These are phyloP conservation scores for Arthrobotrys sphaeroides DNA, from an alignment of 2,329 filamentous ascomycete genomes.

Conservation along the genomic window DNA sequence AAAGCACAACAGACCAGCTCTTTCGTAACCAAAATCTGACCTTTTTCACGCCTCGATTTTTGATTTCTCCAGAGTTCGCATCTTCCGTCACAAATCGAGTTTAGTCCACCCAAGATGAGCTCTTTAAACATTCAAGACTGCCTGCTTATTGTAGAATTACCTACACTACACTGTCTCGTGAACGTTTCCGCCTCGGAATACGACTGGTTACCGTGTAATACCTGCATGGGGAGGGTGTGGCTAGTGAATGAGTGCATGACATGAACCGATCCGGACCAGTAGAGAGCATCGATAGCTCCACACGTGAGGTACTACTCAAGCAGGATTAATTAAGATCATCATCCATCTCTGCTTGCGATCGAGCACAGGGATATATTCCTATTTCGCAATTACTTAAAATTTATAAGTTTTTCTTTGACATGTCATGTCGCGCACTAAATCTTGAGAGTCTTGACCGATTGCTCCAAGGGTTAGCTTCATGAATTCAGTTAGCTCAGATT, in stretches of 20 bases:
- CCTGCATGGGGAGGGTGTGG: too few relatives aligned
- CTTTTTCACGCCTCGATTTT: too few relatives aligned
- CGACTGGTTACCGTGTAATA: not conserved
- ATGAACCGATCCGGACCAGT: not conserved
- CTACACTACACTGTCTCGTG: slow-evolving; percentile 45
- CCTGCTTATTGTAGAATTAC: slow-evolving; percentile 49
- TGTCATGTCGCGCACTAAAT: not conserved
- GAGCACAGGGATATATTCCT: not conserved
- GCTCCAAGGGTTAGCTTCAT: too few relatives aligned
- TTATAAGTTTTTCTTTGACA: too few relatives aligned
- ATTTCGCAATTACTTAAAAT: not conserved
- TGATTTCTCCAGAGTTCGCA: too few relatives aligned
- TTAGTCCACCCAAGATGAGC: not conserved
- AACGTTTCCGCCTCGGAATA: not conserved
- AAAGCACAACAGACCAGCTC: not conserved
- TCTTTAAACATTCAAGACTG: not conserved
- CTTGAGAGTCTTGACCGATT: too few relatives aligned
- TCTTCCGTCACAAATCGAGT: not conserved
- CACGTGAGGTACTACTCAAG: too few relatives aligned
- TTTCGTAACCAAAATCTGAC: too few relatives aligned
- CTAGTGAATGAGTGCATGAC: not conserved
- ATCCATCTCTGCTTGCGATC: not conserved
- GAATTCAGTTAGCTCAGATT: too few relatives aligned
- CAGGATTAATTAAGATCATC: too few relatives aligned
- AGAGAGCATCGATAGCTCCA: too few relatives aligned